A percentile compares a stretch with the other conserved stretches of the same genome.
Conservation (phyloP, 306 rosid genomes). For the Vigna unguiculata region DNA sequence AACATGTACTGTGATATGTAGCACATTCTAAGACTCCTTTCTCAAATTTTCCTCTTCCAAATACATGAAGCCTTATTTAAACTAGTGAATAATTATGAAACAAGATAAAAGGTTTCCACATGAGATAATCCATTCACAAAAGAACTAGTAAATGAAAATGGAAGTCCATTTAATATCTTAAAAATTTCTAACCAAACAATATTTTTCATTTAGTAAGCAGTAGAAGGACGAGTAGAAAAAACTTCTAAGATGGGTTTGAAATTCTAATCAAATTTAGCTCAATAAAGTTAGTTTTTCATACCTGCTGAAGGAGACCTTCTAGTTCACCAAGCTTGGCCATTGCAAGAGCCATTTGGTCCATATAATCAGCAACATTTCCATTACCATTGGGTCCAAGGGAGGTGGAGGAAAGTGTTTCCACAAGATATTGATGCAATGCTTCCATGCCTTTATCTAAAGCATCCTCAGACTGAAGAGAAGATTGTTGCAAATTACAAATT, state of each 20-base stretch:
- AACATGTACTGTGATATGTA: neutral
- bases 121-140: slow-evolving; percentile 2
- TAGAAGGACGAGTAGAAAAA: neutral
- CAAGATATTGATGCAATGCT: slow-evolving; percentile 70
- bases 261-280: neutral
- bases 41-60: neutral
- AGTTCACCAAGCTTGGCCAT: slow-evolving; percentile 74
- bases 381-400: slow-evolving; percentile 55
- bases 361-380: slow-evolving; percentile 80
- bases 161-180: neutral
- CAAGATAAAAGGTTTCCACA: neutral
- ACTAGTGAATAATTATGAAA: neutral
- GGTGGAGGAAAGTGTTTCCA: slow-evolving; percentile 68
- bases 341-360: slow-evolving; percentile 93
- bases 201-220: neutral
- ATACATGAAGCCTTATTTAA: neutral
- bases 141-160: neutral
- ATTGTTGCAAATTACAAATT: slow-evolving; percentile 67
- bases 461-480: slow-evolving; percentile 82
- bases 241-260: neutral
- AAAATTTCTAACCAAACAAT: neutral
- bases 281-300: slow-evolving; percentile 4
- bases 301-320: slow-evolving; percentile 73
- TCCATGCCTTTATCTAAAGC: slow-evolving; percentile 86
- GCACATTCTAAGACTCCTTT: neutral